Percentiles rank a stretch among this genome's conserved stretches.
Evolutionary conservation across 805 yeast species (phyloP).

Genomic region (Ogataea paraovalis): DNA sequence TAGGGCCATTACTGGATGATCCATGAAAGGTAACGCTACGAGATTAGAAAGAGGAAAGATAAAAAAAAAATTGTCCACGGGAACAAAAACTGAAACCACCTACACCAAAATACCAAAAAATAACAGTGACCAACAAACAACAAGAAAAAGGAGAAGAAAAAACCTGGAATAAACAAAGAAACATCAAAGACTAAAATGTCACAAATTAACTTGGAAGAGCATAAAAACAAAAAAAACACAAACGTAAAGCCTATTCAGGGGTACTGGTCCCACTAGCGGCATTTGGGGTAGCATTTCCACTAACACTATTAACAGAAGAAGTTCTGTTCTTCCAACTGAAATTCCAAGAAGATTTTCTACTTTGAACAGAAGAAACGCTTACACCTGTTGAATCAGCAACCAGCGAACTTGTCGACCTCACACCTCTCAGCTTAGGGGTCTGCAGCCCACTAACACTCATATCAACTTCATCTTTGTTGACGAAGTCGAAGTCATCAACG

Average conservation of each 20-base stretch:
- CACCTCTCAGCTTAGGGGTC: not conserved
- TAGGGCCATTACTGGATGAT: not conserved
- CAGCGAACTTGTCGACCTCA: not conserved
- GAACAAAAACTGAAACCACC: not conserved
- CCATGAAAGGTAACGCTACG: not conserved
- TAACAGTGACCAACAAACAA: not conserved
- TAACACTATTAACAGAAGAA: slow-evolving; percentile 9
- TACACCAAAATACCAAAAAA: not conserved
- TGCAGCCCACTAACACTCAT: slow-evolving; percentile 5
- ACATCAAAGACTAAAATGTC: not conserved
- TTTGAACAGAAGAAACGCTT: slow-evolving; percentile 1
- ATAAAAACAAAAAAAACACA: not conserved
- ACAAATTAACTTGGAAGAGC: no score
- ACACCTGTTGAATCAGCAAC: not conserved
- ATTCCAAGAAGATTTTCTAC: slow-evolving; percentile 23
- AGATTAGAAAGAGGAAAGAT: not conserved
- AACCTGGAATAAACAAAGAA: not conserved
- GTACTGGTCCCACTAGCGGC: no score
- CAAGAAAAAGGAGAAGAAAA: not conserved
- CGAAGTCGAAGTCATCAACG: slow-evolving; percentile 43
- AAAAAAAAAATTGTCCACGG: not conserved
- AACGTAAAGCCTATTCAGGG: no score
- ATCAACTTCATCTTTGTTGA: slow-evolving; percentile 32
- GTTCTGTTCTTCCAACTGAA: slow-evolving; percentile 24
- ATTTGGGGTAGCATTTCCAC: no score